Base-by-base conservation (phyloP, 225 moss, liverwort and hornwort genomes). In the Thuidium tamariscinum region DNA sequence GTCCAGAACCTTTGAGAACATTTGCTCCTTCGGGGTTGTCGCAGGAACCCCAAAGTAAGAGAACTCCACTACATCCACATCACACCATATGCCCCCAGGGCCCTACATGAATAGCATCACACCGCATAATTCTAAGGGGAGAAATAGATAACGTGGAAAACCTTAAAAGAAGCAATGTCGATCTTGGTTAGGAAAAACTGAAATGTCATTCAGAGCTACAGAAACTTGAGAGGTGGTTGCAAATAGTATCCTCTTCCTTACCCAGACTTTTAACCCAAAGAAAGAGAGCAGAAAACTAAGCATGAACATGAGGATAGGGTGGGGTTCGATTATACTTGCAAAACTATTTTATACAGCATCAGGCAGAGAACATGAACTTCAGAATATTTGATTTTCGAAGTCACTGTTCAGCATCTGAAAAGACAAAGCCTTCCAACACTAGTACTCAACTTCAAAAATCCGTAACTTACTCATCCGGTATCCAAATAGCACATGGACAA, bases 11-110 rank as follows among this genome's bases (percentile, higher is more conserved):
- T 89, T 87, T 9, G 91, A 88, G 80, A 88, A 90, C 74, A 88
- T 88, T 81, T 93, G 91, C 79, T 93, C 91, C 87, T 91, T 93
- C 0, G 89, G 85, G 34, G 64, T 9, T 72, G 81, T 22, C n/a
- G 93, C 85, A 74, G 90, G 91, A 65, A 87, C 90, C 65, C 91
- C 91, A 14, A 88, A 93, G 82, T 93, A 91, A 3, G 93, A 93
- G 48, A 93, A 91, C 59, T 93, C 93, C 83, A 93, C 93, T 42
- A 93, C 93, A 81, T 93, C 91, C 19, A 93, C 85, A 83, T 93
- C 93, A 77, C 93, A 93, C 93, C 93, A 93, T 34, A 90, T n/a
- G 25, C 88, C 88, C 37, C 91, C 93, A 46, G 93, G 93, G 63
- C 93, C 93, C 93, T 91, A 77, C 36, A 80, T n/a, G 61, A 80